phyloP scores from a whole-genome alignment of 2,329 filamentous ascomycete species.

The Bipolaris victoriae region DNA sequence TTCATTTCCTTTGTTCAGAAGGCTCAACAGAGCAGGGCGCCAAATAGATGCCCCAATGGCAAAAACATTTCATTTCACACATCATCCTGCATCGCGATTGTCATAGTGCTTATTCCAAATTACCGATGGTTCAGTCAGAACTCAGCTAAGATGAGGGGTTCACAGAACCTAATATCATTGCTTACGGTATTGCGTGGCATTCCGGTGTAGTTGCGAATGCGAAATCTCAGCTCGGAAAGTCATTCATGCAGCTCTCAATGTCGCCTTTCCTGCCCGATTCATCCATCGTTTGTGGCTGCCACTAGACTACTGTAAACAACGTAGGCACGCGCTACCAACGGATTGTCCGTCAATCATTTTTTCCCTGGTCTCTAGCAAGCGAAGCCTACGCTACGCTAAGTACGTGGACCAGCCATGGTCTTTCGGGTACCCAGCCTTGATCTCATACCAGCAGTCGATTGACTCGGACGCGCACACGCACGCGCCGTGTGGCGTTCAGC shows the following conservation, averaged over 20 bases:
- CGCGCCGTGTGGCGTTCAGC: too few relatives aligned
- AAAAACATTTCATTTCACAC: not conserved
- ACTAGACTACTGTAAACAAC: not conserved
- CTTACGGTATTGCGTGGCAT: not conserved
- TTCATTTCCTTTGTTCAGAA: conserved; percentile 10
- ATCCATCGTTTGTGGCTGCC: not conserved
- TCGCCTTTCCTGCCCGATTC: not conserved
- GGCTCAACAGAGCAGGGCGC: not conserved
- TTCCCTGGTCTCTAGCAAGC: too few relatives aligned
- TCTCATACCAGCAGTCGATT: too few relatives aligned
- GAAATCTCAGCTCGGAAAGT: too few relatives aligned
- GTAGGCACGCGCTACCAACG: not conserved
- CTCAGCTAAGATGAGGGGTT: not conserved
- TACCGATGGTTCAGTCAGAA: not conserved
- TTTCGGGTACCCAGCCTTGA: too few relatives aligned
- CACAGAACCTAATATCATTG: not conserved
- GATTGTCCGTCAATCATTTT: not conserved
- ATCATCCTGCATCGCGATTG: not conserved
- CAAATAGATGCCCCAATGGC: conserved; percentile 12
- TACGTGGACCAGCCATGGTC: too few relatives aligned
- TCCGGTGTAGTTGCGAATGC: too few relatives aligned
- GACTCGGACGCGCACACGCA: too few relatives aligned
- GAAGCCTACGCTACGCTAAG: too few relatives aligned
- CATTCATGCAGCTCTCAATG: too few relatives aligned
- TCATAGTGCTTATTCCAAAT: not conserved